Evolutionary conservation across 768 basidiomycete genomes (phyloP), one percentile per base, ranked within the genome.

Genomic region (Psilocybe sp.): DNA sequence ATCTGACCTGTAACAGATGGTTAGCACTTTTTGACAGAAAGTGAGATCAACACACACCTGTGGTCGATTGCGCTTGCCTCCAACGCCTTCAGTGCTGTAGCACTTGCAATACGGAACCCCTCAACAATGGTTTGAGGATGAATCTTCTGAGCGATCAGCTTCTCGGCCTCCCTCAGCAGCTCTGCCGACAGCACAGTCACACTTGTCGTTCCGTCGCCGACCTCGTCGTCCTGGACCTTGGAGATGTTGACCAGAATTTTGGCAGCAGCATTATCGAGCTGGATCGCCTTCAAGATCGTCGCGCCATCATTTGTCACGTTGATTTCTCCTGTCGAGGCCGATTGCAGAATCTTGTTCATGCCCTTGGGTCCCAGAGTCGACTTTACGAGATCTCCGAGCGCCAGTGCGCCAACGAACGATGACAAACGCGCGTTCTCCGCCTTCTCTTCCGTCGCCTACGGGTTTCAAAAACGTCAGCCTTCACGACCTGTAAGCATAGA

Each of bases 201-300:
- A 44, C 78, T 83, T 18, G 92, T 95, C 33, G 92, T 95, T 37
- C 92, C 97, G 70, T 98, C 97, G 15, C 97, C 97, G 41, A 99
- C 86, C 69, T 99, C 97, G 64, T 99, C 97, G 65, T 99, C 97
- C 72, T 98, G 97, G n/a, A 98, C 96, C 66, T 99, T 99, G 1
- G 94, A 96, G 69, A 99, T 98, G 70, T 99, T 98, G 61, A 99
- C 97, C 47, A 99, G 80, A 67, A 99, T 98, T 77, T 99, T 99
- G 36, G 97, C 97, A 2, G 96, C 96, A 4, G 97, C 92, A 66
- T 99, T 98, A 71, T 99, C 97, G 55, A 99, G 84, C 61, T 93
- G 89, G 61, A 99, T 98, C 42, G 91, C 86, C 68, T 98, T 98
- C 50, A 99, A 81, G 61, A 98, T 99, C 41, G 97, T 98, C 3